Percentiles rank a stretch among this genome's conserved stretches.
Conservation (phyloP, 1,284 basidiomycete species). For the Rhizoctonia solani region DNA sequence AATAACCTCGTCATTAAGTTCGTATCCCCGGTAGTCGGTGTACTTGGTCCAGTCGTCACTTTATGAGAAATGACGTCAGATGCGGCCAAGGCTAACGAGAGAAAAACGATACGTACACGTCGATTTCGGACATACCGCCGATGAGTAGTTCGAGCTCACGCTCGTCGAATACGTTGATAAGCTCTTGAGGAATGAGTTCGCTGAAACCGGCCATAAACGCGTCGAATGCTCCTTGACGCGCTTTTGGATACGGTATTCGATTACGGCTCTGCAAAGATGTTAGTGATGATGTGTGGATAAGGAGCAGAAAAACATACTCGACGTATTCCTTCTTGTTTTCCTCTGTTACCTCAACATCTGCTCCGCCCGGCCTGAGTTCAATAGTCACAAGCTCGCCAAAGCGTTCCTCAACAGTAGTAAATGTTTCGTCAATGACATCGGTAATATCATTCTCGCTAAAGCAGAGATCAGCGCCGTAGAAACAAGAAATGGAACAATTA, state of each 20-base stretch:
- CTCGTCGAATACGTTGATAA: conserved; percentile 98
- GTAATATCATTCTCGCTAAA: conserved; percentile 87
- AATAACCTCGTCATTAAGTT: conserved; percentile 91
- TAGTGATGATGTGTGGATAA: conserved; percentile 6
- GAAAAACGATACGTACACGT: conserved; percentile 63
- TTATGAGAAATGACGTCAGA: neutral
- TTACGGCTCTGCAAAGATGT: conserved; percentile 59
- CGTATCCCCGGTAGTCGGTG: conserved; percentile 82
- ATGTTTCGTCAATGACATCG: conserved; percentile 93
- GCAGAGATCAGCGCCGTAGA: conserved; percentile 7
- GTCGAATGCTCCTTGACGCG: conserved; percentile 95
- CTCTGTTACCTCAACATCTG: conserved; percentile 86
- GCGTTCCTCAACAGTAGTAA: conserved; percentile 91
- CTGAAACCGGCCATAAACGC: conserved; percentile 96
- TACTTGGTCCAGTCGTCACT: conserved; percentile 88
- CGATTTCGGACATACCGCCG: conserved; percentile 98
- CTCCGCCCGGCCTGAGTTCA: conserved; percentile 88
- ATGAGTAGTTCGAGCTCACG: conserved; percentile 95
- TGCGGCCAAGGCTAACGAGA: neutral
- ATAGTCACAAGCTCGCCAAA: conserved; percentile 96
- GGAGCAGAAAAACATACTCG: conserved; percentile 53
- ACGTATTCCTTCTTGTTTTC: conserved; percentile 99
- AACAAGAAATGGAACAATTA: conserved; percentile 37
- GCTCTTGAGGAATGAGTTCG: conserved; percentile 92
- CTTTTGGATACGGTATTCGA: conserved; percentile 91